Percentiles rank a stretch among this genome's conserved stretches.
These are phyloP conservation scores for Toxoplasma gondii DNA, from an alignment of 169 alveolate species.

Conservation along the genomic window DNA sequence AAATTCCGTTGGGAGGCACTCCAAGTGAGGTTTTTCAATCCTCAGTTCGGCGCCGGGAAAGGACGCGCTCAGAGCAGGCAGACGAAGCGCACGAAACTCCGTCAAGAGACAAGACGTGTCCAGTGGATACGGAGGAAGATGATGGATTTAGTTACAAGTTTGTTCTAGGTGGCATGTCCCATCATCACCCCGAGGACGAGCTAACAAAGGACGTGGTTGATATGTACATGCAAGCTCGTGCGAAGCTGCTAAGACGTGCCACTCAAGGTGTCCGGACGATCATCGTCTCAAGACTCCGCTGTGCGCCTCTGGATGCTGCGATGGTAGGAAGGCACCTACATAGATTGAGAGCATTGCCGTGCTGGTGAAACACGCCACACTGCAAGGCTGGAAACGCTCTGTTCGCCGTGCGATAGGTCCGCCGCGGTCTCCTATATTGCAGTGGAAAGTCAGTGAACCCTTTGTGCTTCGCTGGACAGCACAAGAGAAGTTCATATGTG, in stretches of 20 bases:
- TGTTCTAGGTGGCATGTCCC: neutral
- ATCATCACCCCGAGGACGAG: neutral
- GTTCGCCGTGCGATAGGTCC: too few relatives aligned
- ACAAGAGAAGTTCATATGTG: too few relatives aligned
- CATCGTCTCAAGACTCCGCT: constrained; percentile 22
- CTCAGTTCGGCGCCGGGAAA: neutral
- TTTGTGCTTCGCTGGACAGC: too few relatives aligned
- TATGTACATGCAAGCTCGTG: neutral
- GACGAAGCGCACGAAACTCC: neutral
- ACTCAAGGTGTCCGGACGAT: constrained; percentile 5
- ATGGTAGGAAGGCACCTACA: neutral
- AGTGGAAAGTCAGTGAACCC: too few relatives aligned
- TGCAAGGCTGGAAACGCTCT: too few relatives aligned
- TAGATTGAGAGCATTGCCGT: too few relatives aligned
- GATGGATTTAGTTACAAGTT: constrained; percentile 10
- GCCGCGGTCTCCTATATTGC: too few relatives aligned
- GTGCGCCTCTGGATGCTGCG: constrained; percentile 31
- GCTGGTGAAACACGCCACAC: too few relatives aligned
- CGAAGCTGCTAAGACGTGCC: neutral
- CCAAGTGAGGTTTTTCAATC: neutral
- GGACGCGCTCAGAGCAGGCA: neutral
- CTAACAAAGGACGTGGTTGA: neutral
- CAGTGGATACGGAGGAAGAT: neutral
- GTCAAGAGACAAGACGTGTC: neutral
- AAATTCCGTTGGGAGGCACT: neutral